Conservation (phyloP, 257 asterid species). For the Marsdenia floribunda region DNA sequence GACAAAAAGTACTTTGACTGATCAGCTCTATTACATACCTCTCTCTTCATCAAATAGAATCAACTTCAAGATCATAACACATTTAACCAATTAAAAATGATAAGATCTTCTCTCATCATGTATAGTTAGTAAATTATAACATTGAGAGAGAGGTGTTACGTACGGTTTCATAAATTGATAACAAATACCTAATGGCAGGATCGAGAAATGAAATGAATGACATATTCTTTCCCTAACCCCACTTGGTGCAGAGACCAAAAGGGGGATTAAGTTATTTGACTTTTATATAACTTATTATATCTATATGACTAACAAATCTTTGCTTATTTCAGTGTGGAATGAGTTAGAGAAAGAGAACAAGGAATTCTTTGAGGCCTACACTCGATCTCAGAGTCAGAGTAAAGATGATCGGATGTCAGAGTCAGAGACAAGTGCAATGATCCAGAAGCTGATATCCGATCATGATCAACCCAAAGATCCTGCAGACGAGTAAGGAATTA, state of each 20-base stretch:
- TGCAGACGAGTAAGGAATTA: background rate
- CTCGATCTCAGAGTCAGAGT: constrained; percentile 31
- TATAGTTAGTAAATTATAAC: too few relatives aligned
- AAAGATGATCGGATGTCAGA: constrained; percentile 32
- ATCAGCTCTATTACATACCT: too few relatives aligned
- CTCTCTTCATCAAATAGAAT: background rate
- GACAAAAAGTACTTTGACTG: background rate
- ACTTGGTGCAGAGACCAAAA: background rate
- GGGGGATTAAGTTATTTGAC: background rate
- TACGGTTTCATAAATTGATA: too few relatives aligned
- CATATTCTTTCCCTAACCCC: background rate
- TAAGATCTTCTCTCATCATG: too few relatives aligned
- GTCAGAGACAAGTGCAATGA: constrained; percentile 31
- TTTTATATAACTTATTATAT: background rate
- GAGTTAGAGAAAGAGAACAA: constrained; percentile 46
- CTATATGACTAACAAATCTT: background rate
- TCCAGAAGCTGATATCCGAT: constrained; percentile 27
- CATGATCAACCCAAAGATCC: constrained; percentile 23
- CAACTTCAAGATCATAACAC: background rate
- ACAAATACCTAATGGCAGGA: too few relatives aligned
- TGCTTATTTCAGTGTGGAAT: constrained; percentile 35
- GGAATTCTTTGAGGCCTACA: constrained; percentile 37
- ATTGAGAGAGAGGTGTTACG: too few relatives aligned
- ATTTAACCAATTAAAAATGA: too few relatives aligned
- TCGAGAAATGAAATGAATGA: too few relatives aligned